Conservation (phyloP, 306 rosid genomes). For the Canavalia gladiata region DNA sequence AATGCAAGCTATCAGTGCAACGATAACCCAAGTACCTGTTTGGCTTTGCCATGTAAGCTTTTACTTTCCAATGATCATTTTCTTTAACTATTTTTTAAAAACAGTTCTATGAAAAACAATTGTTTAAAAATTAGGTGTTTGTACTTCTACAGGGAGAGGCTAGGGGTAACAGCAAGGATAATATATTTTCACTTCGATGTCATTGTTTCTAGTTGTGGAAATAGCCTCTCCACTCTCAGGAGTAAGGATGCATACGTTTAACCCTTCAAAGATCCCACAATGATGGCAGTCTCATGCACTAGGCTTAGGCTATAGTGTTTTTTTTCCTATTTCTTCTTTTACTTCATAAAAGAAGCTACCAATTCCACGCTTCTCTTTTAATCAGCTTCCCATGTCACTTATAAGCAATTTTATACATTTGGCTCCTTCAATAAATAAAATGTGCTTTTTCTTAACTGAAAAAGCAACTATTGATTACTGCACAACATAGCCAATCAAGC, state of each 20-base stretch:
- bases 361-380: slow-evolving; percentile 8
- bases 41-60: not conserved
- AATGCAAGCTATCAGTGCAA: not conserved
- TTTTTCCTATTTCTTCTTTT: not conserved
- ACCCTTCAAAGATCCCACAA: not conserved
- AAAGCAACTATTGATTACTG: slow-evolving; percentile 8
- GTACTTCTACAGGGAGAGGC: slow-evolving; percentile 1
- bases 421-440: not conserved
- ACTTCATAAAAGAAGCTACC: slow-evolving; percentile 20
- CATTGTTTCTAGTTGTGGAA: slow-evolving; percentile 22
- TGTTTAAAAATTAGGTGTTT: not conserved
- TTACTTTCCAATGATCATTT: not conserved
- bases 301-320: not conserved
- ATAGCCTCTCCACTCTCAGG: not conserved
- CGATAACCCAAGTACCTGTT: not conserved
- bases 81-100: not conserved
- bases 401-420: not conserved
- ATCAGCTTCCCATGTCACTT: slow-evolving; percentile 5
- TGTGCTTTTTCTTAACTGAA: not conserved
- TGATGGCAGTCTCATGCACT: not conserved
- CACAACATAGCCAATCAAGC: not conserved
- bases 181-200: slow-evolving; percentile 3
- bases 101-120: not conserved
- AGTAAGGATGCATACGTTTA: not conserved
- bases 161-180: slow-evolving; percentile 3